Evolutionary conservation across 768 basidiomycete species (phyloP), one percentile per base, ranked within the genome.

Genomic region (Kwoniella dendrophila): DNA sequence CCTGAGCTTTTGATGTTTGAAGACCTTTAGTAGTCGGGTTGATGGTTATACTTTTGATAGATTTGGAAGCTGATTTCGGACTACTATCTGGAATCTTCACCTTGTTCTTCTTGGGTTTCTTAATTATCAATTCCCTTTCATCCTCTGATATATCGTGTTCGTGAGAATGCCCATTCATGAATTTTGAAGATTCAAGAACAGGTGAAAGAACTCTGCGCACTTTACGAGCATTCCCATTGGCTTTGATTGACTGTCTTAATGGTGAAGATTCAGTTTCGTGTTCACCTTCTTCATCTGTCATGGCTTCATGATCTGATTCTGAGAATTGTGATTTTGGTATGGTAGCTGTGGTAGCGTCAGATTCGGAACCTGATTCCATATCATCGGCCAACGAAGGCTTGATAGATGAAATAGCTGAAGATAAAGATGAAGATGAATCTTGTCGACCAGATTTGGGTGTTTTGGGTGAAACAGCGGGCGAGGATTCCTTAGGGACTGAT

Each of bases 341-440:
- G 4, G 73, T 75, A 20, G 59, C 68, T 12, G 71, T 67, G 7
- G 73, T 72, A 10, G 69, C 65, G 41, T 72, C 71, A 0, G 71
- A 71, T 22, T 60, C 51, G 12, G 62, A 56, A 8, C 66, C 73
- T 12, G 69, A 67, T 24, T 70, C 56, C 8, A 51, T 29, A 50
- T 65, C 43, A 20, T 59, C 63, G 2, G 29, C 30, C n/a, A 43
- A 27, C 10, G 56, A 32, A 30, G 50, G 59, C 18, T 62, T 56
- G 51, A 56, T 56, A 3, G 57, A 49, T 12, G 61, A 53, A 11
- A 58, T 26, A 8, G 51, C 63, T 8, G 63, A 61, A n/a, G 59
- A 58, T n/a, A 59, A 49, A 6, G 67, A 66, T 4, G 64, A 66
- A 7, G 66, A 67, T 18, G 59, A 63, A 26, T 27, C 47, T 16